Conservation (phyloP, 2,329 filamentous ascomycete genomes). For the Pseudogymnoascus sp. region DNA sequence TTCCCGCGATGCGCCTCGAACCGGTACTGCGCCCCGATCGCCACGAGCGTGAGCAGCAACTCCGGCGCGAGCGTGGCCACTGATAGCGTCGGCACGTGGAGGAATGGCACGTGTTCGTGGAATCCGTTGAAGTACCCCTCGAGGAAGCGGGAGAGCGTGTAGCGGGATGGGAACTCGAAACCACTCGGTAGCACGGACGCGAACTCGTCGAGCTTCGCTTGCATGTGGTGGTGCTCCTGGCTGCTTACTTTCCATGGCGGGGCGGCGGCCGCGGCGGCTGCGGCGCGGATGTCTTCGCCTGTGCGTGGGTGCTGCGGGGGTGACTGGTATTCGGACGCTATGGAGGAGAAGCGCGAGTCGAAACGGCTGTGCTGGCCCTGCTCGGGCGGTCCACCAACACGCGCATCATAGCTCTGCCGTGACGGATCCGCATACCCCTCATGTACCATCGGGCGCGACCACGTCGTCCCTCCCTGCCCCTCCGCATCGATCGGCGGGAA, state of each 20-base stretch:
- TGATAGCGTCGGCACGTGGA: slow-evolving; percentile 60
- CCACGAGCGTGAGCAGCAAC: slow-evolving; percentile 57
- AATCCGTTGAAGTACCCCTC: slow-evolving; percentile 65
- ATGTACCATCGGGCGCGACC: not conserved
- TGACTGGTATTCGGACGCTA: not conserved
- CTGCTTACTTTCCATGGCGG: slow-evolving; percentile 42
- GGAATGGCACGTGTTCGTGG: slow-evolving; percentile 50
- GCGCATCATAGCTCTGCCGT: not conserved
- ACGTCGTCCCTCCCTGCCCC: not conserved
- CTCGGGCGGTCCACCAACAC: not conserved
- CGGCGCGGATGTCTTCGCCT: not conserved
- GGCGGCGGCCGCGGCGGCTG: not conserved
- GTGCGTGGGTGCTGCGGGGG: not conserved
- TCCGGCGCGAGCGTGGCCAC: slow-evolving; percentile 60
- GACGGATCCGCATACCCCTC: not conserved
- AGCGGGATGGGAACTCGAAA: slow-evolving; percentile 61
- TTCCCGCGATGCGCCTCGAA: slow-evolving; percentile 53
- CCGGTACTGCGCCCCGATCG: slow-evolving; percentile 59
- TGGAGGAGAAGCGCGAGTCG: not conserved
- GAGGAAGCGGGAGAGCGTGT: slow-evolving; percentile 60
- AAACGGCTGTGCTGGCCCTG: not conserved
- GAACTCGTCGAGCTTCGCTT: slow-evolving; percentile 53
- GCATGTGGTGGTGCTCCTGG: slow-evolving; percentile 47
- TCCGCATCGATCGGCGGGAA: not conserved
- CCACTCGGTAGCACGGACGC: slow-evolving; percentile 50